A percentile compares a stretch with the other conserved stretches of the same genome.
Evolutionary conservation across 306 rosid genomes (phyloP).

Genomic region (Luffa acutangula): DNA sequence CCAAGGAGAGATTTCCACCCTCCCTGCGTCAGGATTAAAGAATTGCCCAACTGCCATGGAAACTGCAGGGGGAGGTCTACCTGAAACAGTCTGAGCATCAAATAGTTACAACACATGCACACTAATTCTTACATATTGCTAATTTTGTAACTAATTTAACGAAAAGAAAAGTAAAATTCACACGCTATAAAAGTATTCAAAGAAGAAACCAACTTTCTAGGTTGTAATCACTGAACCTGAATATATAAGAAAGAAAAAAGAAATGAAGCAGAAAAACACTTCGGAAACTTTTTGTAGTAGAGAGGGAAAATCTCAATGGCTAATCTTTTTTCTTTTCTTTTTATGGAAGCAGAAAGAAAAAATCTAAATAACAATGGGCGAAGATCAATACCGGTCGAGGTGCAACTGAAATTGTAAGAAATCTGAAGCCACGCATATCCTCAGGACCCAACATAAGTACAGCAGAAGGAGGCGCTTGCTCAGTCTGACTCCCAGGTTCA

Average conservation of each 20-base stretch:
- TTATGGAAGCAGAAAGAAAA: conserved; percentile 4
- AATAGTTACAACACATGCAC: conserved; percentile 26
- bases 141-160: neutral
- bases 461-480: conserved; percentile 94
- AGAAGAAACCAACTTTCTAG: neutral
- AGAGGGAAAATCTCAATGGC: neutral
- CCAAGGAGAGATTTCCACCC: conserved; percentile 60
- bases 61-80: conserved; percentile 98
- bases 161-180: neutral
- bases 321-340: neutral
- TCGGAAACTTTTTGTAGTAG: neutral
- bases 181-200: neutral
- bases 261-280: neutral
- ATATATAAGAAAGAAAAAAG: neutral
- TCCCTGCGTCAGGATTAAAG: conserved; percentile 81
- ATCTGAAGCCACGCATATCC: conserved; percentile 89
- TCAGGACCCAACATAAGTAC: conserved; percentile 70
- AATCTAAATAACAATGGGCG: conserved; percentile 10
- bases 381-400: conserved; percentile 86
- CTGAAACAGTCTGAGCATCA: conserved; percentile 81
- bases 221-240: neutral
- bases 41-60: conserved; percentile 99
- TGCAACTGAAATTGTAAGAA: conserved; percentile 91
- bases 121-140: neutral
- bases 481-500: conserved; percentile 99